Conservation (phyloP, 768 basidiomycete species). For the Russula sp. region DNA sequence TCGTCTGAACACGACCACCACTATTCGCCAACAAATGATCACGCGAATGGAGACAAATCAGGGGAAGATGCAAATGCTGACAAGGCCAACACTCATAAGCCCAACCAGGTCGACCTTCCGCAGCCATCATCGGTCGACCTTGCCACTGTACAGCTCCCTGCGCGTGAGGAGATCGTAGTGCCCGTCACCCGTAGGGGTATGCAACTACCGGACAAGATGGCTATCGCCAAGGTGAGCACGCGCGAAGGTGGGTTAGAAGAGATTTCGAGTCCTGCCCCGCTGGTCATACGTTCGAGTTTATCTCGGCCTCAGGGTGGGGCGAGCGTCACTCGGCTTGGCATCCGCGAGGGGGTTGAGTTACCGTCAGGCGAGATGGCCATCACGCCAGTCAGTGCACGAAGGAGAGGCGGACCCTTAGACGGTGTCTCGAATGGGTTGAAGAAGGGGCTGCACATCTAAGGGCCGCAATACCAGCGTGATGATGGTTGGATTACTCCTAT, state of each 20-base stretch:
- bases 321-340: not conserved
- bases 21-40: not conserved
- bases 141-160: not conserved
- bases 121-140: not conserved
- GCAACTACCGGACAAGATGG: not conserved
- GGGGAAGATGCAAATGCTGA: not conserved
- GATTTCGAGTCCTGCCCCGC: too few species aligned
- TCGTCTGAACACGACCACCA: not conserved
- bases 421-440: too few species aligned
- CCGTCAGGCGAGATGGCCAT: not conserved
- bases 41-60: not conserved
- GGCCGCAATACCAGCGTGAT: too few species aligned
- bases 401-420: not conserved
- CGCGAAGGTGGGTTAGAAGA: not conserved
- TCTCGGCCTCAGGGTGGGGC: not conserved
- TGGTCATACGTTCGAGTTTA: not conserved
- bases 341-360: not conserved
- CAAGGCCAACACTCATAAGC: not conserved
- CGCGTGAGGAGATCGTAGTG: not conserved
- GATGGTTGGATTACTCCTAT: too few species aligned
- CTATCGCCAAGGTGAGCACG: not conserved
- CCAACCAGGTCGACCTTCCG: not conserved
- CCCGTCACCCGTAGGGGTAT: not conserved
- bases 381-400: not conserved
- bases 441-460: too few species aligned